Conservation (phyloP, 352 stramenopile genomes). For the Halophytophthora batemanensis region DNA sequence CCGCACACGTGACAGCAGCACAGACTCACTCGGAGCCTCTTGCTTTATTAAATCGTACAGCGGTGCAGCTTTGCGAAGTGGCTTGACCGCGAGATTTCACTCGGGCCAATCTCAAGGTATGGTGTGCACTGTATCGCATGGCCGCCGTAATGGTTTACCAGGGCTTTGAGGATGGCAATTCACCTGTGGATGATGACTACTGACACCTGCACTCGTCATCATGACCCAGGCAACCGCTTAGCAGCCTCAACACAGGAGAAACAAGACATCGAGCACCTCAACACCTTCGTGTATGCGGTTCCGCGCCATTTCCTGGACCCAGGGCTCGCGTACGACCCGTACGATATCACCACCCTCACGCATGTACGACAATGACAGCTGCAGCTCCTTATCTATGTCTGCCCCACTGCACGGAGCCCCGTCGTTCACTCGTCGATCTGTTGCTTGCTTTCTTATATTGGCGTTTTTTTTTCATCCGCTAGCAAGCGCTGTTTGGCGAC, state of each 20-base stretch:
- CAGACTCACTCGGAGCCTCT: slow-evolving; percentile 9
- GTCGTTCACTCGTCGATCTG: neutral
- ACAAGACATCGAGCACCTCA: slow-evolving; percentile 15
- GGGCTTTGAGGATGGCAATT: no score
- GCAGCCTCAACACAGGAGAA: slow-evolving; percentile 17
- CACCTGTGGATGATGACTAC: neutral
- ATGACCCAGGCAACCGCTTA: slow-evolving; percentile 9
- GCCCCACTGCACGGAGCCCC: neutral
- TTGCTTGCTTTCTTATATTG: slow-evolving; percentile 1
- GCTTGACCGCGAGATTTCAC: slow-evolving; percentile 7
- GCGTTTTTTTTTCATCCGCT: neutral
- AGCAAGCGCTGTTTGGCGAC: slow-evolving; percentile 21
- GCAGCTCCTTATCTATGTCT: neutral
- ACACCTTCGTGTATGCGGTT: slow-evolving; percentile 70
- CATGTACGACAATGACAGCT: slow-evolving; percentile 30
- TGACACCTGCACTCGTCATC: neutral
- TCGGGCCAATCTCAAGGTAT: slow-evolving; percentile 18
- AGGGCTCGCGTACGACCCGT: slow-evolving; percentile 53
- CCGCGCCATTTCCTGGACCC: slow-evolving; percentile 52
- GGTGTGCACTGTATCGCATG: neutral
- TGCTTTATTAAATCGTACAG: slow-evolving; percentile 13
- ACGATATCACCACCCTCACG: slow-evolving; percentile 57
- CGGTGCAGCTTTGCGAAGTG: slow-evolving; percentile 8
- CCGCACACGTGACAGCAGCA: slow-evolving; percentile 14
- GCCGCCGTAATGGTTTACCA: neutral